Percentiles rank a stretch among this genome's conserved stretches.
phyloP scores from a whole-genome alignment of 768 basidiomycete species.

The Pleurotus pulmonarius region DNA sequence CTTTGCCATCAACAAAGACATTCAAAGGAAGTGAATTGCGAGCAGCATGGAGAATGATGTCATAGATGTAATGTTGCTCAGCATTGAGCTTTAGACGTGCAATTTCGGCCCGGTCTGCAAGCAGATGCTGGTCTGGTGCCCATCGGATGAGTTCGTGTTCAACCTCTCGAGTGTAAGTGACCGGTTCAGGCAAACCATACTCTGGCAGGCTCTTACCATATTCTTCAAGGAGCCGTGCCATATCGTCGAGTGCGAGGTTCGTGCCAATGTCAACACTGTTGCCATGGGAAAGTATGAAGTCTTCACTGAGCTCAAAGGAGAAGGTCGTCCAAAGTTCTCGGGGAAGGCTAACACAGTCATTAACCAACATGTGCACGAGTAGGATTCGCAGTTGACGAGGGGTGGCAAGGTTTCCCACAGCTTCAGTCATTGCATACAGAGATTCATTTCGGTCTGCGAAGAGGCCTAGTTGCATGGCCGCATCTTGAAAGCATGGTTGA shows the following conservation, averaged over 20 bases:
- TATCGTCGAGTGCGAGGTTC: background rate
- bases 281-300: conserved; percentile 9
- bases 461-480: conserved; percentile 26
- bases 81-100: too few species aligned
- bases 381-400: conserved; percentile 33
- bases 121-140: background rate
- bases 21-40: too few species aligned
- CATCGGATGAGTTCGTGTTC: background rate
- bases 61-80: too few species aligned
- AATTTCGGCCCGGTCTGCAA: too few species aligned
- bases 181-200: background rate
- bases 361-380: conserved; percentile 33
- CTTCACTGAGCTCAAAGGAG: conserved; percentile 3
- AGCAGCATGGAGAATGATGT: too few species aligned
- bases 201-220: background rate
- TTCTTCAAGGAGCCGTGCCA: background rate
- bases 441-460: conserved; percentile 15
- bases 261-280: background rate
- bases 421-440: conserved; percentile 28
- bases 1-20: too few species aligned
- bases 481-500: conserved; percentile 21
- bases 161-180: background rate
- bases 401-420: conserved; percentile 23
- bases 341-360: conserved; percentile 22
- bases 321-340: conserved; percentile 9